Conservation (phyloP, 805 yeast genomes). For the Scheffersomyces amazonensis region DNA sequence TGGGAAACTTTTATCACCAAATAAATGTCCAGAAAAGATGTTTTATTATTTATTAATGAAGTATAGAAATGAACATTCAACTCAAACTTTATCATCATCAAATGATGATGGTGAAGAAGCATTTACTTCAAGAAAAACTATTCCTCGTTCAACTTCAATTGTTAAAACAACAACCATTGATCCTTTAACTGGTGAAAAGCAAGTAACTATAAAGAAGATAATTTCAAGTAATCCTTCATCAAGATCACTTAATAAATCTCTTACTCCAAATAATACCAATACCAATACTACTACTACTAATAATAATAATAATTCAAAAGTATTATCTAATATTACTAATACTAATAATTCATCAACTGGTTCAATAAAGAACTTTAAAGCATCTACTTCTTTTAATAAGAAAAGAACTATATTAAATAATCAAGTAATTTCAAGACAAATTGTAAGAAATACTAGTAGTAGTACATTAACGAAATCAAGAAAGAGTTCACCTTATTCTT, state of each 20-base stretch:
- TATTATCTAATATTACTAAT: constrained; percentile 32
- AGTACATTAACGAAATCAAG: constrained; percentile 5
- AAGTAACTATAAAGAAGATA: constrained; percentile 18
- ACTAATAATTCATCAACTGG: constrained; percentile 8
- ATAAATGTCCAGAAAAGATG: constrained; percentile 73
- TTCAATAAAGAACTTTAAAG: constrained; percentile 24
- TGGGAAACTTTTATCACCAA: constrained; percentile 49
- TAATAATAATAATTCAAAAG: constrained; percentile 5
- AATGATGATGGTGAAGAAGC: constrained; percentile 20
- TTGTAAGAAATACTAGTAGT: constrained; percentile 4
- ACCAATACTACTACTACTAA: constrained; percentile 11
- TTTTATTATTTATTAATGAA: constrained; percentile 72
- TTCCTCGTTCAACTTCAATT: constrained; percentile 40
- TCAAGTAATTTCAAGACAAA: constrained; percentile 19
- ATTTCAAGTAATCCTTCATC: constrained; percentile 15
- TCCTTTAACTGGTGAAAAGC: constrained; percentile 21
- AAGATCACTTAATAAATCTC: constrained; percentile 16
- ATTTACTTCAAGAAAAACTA: constrained; percentile 18
- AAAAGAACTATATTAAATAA: constrained; percentile 27
- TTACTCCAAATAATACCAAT: constrained; percentile 4
- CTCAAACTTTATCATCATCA: constrained; percentile 6
- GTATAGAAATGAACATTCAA: constrained; percentile 66
- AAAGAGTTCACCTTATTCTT: not conserved
- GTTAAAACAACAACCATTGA: constrained; percentile 39
- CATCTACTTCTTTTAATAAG: constrained; percentile 37